phyloP scores from a whole-genome alignment of 169 alveolate species.

The Eimeria mitis region DNA sequence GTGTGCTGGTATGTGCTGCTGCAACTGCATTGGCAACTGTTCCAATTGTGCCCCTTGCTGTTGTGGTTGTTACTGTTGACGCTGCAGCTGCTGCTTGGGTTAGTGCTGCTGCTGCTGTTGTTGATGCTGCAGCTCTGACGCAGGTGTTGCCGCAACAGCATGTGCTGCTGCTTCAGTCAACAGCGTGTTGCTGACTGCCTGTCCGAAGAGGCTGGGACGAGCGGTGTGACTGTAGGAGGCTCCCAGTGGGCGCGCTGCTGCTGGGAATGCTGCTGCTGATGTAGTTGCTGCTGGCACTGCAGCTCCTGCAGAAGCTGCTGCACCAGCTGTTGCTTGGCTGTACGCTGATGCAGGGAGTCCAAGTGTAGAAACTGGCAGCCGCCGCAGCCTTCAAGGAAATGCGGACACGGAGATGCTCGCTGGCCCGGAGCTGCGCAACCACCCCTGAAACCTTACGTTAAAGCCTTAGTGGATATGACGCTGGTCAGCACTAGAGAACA shows the following conservation, averaged over 20 bases:
- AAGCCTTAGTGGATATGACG: background rate
- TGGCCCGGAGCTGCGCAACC: constrained; percentile 39
- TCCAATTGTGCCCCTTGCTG: background rate
- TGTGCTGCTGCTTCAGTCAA: background rate
- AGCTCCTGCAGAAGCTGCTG: constrained; percentile 45
- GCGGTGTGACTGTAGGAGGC: background rate
- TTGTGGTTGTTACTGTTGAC: background rate
- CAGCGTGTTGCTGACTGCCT: constrained; percentile 8
- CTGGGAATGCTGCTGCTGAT: background rate
- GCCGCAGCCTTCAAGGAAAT: constrained; percentile 53
- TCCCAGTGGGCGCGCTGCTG: background rate
- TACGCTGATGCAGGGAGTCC: constrained; percentile 7
- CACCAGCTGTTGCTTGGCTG: constrained; percentile 29
- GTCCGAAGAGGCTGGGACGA: constrained; percentile 20
- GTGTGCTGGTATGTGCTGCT: background rate
- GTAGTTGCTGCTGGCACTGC: constrained; percentile 12
- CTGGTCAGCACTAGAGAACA: background rate
- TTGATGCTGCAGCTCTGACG: background rate
- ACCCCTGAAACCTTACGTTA: background rate
- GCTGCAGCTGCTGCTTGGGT: background rate
- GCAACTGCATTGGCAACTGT: background rate
- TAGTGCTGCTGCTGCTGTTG: background rate
- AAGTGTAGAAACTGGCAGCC: constrained; percentile 60
- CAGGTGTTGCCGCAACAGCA: constrained; percentile 7
- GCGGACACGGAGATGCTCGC: constrained; percentile 66